A percentile compares a stretch with the other conserved stretches of the same genome.
phyloP scores from a whole-genome alignment of 2,329 filamentous ascomycete species.

The Coniosporium tulheliwenetii region DNA sequence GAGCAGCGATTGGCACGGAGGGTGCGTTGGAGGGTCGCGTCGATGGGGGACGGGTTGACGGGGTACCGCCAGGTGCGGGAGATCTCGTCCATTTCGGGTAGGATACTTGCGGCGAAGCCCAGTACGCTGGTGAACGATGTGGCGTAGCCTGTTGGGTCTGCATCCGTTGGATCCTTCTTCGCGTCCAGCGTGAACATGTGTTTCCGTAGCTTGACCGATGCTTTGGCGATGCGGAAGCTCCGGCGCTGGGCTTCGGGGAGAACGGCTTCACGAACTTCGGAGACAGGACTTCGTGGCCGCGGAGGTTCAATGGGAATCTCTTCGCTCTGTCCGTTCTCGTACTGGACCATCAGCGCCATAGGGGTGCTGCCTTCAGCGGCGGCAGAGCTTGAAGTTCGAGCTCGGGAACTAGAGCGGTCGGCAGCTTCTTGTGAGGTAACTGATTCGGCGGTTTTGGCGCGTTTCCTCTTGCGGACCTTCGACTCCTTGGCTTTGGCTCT shows the following conservation, averaged over 20 bases:
- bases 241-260: slow-evolving; percentile 36
- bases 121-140: slow-evolving; percentile 24
- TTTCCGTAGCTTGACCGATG: slow-evolving; percentile 37
- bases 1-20: slow-evolving; percentile 40
- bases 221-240: slow-evolving; percentile 40
- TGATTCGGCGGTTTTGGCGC: slow-evolving; percentile 27
- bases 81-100: slow-evolving; percentile 41
- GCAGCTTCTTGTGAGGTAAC: slow-evolving; percentile 23
- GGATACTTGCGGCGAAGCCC: slow-evolving; percentile 21
- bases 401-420: slow-evolving; percentile 29
- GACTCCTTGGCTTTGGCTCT: slow-evolving; percentile 10
- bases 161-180: slow-evolving; percentile 4
- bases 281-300: slow-evolving; percentile 11
- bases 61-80: slow-evolving; percentile 44
- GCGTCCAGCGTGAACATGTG: slow-evolving; percentile 35
- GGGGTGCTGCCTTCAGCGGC: slow-evolving; percentile 13
- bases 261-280: slow-evolving; percentile 26
- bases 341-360: slow-evolving; percentile 39
- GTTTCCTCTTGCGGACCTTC: slow-evolving; percentile 40
- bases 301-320: slow-evolving; percentile 33
- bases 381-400: slow-evolving; percentile 27
- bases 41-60: slow-evolving; percentile 35
- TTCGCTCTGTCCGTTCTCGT: slow-evolving; percentile 44
- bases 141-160: slow-evolving; percentile 20
- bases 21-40: slow-evolving; percentile 38